Base-by-base conservation (phyloP, 352 stramenopile species). In the Labyrinthula sp. region DNA sequence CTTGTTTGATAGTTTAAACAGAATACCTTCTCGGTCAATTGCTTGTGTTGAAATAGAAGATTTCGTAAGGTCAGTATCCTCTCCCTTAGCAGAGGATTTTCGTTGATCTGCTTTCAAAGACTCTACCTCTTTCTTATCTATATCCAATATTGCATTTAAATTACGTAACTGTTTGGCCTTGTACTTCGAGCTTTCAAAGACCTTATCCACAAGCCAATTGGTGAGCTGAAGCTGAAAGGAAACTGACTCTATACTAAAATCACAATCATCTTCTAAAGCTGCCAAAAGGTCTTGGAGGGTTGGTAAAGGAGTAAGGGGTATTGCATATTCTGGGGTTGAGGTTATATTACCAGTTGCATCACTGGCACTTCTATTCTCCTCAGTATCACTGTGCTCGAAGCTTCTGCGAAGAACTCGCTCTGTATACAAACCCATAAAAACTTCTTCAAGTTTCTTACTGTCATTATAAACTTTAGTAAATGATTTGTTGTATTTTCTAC, bases 401-500 rank as follows among this genome's bases (percentile, higher is more conserved):
- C 47, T 36, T 18, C 43, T 31, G 21, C 17, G 33, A 1, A 43
- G 28, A 12, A 52, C 34, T 3, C 23, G 17, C 23, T 52, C 30
- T 15, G 29, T 24, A 35, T 52, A 52, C 3, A 55, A 5, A 3
- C 20, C 9, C 14, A 15, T 20, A 20, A 52, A 52, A 18, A 54
- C 24, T 18, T 8, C 33, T 5, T 52, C 43, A 22, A 52, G 43
- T 28, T 52, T 52, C n/a, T 24, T 18, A 10, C 23, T 17, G 23
- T 52, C 43, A 20, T 52, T 52, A 35, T 52, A 52, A 6, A 52
- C 15, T 15, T 52, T 52, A 4, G 43, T 52, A 35, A 45, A 35
- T 25, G 43, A 52, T 28, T 52, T 52, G 34, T 52, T 52, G 43
- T 45, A 52, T 12, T 14, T 15, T 18, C 43, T 31, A 20, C 43